Conservation (phyloP, 768 basidiomycete genomes). For the Boletus subparvulus region DNA sequence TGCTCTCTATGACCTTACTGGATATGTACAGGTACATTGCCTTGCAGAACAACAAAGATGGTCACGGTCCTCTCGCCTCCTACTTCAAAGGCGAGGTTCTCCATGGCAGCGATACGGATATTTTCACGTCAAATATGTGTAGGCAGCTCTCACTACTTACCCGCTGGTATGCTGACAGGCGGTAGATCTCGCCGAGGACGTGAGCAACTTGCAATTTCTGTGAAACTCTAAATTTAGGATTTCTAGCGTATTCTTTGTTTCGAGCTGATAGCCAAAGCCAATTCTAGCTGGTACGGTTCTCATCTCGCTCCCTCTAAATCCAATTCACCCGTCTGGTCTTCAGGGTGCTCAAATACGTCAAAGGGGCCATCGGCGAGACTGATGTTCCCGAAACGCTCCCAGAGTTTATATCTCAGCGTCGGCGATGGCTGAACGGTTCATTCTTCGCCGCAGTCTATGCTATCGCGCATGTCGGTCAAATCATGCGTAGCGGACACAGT, state of each 20-base stretch:
- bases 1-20: constrained; percentile 1
- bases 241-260: constrained; percentile 79
- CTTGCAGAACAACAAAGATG: constrained; percentile 78
- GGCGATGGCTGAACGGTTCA: constrained; percentile 89
- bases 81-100: constrained; percentile 96
- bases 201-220: constrained; percentile 33
- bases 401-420: constrained; percentile 90
- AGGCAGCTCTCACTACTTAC: constrained; percentile 27
- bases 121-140: constrained; percentile 98
- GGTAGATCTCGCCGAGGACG: constrained; percentile 86
- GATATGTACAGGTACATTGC: constrained; percentile 66
- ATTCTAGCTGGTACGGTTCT: constrained; percentile 66
- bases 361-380: constrained; percentile 88
- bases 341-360: constrained; percentile 97
- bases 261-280: constrained; percentile 73
- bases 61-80: constrained; percentile 85
- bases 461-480: constrained; percentile 62
- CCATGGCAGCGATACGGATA: constrained; percentile 82
- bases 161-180: constrained; percentile 6
- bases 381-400: constrained; percentile 92
- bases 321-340: constrained; percentile 16
- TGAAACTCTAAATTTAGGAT: constrained; percentile 1
- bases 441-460: constrained; percentile 96
- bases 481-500: constrained; percentile 57
- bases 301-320: not conserved